Evolutionary conservation across 805 yeast genomes (phyloP).

Genomic region (Candida parachauliodes): DNA sequence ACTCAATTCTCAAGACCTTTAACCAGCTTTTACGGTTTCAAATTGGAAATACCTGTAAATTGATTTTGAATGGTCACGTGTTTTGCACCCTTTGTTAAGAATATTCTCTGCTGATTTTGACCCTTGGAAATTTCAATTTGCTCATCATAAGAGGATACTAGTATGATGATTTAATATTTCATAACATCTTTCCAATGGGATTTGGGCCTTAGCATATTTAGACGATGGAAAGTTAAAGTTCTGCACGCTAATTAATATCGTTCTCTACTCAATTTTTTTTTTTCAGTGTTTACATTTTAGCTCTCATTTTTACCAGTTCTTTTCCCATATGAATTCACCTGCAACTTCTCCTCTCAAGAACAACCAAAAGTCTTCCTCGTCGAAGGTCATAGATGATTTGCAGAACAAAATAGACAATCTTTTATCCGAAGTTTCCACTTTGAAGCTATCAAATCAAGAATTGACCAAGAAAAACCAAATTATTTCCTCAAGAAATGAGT

Average conservation of each 20-base stretch:
- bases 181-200: too few species aligned
- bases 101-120: too few species aligned
- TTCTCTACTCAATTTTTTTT: not conserved
- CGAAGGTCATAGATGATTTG: slow-evolving; percentile 49
- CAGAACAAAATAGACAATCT: slow-evolving; percentile 42
- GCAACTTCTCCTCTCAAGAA: slow-evolving; percentile 3
- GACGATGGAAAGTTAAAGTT: too few species aligned
- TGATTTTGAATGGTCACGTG: too few species aligned
- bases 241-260: not conserved
- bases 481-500: slow-evolving; percentile 46
- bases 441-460: slow-evolving; percentile 40
- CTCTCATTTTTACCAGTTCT: not conserved
- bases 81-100: too few species aligned
- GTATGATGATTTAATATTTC: too few species aligned
- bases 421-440: slow-evolving; percentile 44
- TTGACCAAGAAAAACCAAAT: slow-evolving; percentile 51
- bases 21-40: too few species aligned
- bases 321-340: slow-evolving; percentile 2
- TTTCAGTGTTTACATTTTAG: not conserved
- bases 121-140: too few species aligned
- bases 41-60: too few species aligned
- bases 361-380: slow-evolving; percentile 5
- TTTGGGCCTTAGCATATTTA: too few species aligned
- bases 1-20: too few species aligned
- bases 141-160: too few species aligned